phyloP scores from a whole-genome alignment of 2,329 filamentous ascomycete genomes.

The Penicillium verrucosum region DNA sequence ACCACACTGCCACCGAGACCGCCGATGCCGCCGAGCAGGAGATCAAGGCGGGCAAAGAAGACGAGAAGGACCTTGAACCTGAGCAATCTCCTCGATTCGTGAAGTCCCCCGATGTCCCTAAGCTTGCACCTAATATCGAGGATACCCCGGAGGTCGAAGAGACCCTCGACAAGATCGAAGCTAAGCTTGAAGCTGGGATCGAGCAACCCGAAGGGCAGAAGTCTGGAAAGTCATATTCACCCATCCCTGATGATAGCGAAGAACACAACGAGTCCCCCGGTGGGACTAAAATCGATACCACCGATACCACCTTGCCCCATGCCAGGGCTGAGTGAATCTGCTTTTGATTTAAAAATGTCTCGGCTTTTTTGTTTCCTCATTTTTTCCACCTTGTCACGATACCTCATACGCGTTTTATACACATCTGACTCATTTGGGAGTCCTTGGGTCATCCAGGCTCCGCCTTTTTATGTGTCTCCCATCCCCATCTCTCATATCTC shows the following conservation, averaged over 20 bases:
- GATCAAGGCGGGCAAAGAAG: neutral
- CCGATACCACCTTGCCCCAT: constrained; percentile 6
- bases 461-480: neutral
- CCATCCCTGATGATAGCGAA: neutral
- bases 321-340: constrained; percentile 2
- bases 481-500: neutral
- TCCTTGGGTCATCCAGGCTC: neutral
- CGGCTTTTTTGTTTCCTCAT: neutral
- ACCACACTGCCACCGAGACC: neutral
- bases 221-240: neutral
- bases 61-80: neutral
- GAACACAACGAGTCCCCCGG: neutral
- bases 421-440: neutral
- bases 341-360: neutral
- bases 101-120: neutral
- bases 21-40: neutral
- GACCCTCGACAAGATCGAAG: constrained; percentile 7
- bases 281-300: neutral
- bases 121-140: neutral
- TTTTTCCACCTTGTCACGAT: neutral
- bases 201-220: constrained; percentile 1
- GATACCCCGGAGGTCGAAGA: constrained; percentile 5
- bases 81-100: neutral
- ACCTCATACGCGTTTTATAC: neutral
- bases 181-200: neutral